These are phyloP conservation scores for Eucalyptus sp. DNA, from an alignment of 345 rosid genomes.

Conservation along the genomic window DNA sequence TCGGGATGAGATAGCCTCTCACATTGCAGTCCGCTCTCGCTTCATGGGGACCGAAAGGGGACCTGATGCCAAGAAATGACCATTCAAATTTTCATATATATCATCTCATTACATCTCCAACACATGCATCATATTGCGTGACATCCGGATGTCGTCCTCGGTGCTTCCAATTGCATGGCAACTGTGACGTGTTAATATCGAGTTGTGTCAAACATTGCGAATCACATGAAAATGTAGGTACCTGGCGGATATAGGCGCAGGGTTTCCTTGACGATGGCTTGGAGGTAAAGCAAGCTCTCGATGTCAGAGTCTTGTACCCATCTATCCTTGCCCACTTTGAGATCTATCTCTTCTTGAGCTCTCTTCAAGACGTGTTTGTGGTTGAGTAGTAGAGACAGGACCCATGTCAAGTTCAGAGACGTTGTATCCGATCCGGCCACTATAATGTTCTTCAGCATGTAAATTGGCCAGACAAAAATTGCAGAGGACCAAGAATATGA, in stretches of 20 bases:
- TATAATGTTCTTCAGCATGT: constrained; percentile 10
- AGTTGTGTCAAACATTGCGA: too few relatives aligned
- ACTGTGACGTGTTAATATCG: background rate
- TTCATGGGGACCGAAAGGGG: constrained; percentile 20
- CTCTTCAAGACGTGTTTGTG: background rate
- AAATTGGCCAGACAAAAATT: background rate
- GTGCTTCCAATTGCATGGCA: background rate
- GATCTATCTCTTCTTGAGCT: constrained; percentile 51
- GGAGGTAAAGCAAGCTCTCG: constrained; percentile 24
- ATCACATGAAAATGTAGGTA: background rate
- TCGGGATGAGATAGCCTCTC: constrained; percentile 5
- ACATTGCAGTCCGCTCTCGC: constrained; percentile 15
- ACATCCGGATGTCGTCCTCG: background rate
- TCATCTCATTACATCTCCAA: background rate
- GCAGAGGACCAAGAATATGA: background rate
- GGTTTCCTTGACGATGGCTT: constrained; percentile 54
- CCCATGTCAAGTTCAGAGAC: background rate
- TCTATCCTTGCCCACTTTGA: constrained; percentile 17
- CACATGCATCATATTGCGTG: background rate
- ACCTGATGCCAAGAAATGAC: background rate
- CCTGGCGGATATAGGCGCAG: constrained; percentile 39
- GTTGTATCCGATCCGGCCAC: background rate
- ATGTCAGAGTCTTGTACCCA: constrained; percentile 55
- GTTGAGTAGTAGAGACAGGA: background rate
- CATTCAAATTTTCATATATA: background rate